A percentile compares a stretch with the other conserved stretches of the same genome.
Conservation (phyloP, 2,329 filamentous ascomycete genomes). For the Colletotrichum spaethianum region DNA sequence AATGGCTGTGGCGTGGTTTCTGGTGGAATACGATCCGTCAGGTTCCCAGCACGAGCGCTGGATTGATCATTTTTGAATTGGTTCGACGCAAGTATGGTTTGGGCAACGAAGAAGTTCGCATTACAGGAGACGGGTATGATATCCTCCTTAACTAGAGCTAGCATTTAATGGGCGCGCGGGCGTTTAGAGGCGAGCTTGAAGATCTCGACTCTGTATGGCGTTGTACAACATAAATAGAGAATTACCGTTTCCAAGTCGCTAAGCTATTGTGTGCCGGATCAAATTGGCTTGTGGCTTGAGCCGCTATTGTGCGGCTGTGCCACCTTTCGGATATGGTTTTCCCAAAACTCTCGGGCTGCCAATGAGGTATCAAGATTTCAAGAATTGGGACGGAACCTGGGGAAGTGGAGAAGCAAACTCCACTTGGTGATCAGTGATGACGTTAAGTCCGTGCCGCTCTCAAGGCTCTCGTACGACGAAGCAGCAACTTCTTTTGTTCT, state of each 20-base stretch:
- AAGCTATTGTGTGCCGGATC: neutral
- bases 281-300: neutral
- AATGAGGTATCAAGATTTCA: constrained; percentile 4
- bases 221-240: constrained; percentile 21
- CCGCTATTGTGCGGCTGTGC: neutral
- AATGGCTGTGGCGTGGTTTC: constrained; percentile 80
- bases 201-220: constrained; percentile 23
- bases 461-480: neutral
- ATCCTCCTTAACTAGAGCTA: constrained; percentile 73
- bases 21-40: constrained; percentile 80
- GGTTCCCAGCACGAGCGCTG: constrained; percentile 83
- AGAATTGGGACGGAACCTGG: neutral
- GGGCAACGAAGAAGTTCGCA: constrained; percentile 73
- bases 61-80: constrained; percentile 84
- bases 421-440: constrained; percentile 15
- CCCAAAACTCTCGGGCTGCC: neutral
- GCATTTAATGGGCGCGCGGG: constrained; percentile 19
- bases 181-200: constrained; percentile 20
- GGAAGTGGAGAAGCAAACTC: constrained; percentile 24
- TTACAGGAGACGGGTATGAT: constrained; percentile 79
- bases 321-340: constrained; percentile 21
- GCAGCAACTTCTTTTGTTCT: neutral
- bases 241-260: neutral
- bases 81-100: constrained; percentile 80
- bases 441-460: constrained; percentile 19